Percentiles rank a stretch among this genome's conserved stretches.
phyloP scores from a whole-genome alignment of 2,329 filamentous ascomycete species.

The Colletotrichum sp. region DNA sequence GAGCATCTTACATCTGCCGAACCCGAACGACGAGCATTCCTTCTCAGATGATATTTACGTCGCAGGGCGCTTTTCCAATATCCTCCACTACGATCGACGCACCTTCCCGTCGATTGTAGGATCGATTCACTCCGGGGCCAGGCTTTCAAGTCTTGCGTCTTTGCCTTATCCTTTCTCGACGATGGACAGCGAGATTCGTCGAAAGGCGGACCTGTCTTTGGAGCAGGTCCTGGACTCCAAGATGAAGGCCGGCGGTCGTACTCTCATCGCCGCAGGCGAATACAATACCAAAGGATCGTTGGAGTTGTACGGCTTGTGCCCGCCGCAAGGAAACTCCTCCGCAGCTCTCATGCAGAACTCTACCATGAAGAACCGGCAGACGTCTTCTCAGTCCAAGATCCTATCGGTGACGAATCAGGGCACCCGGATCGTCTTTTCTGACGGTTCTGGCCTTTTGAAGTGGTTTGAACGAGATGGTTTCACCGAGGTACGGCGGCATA shows the following conservation, averaged over 20 bases:
- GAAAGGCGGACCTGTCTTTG: constrained; percentile 58
- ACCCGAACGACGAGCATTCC: constrained; percentile 53
- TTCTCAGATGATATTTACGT: constrained; percentile 84
- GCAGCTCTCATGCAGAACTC: constrained; percentile 43
- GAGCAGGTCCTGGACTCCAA: constrained; percentile 62
- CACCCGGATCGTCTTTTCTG: constrained; percentile 80
- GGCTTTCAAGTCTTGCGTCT: constrained; percentile 74
- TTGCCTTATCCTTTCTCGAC: constrained; percentile 72
- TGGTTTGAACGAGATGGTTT: constrained; percentile 90
- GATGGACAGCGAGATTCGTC: constrained; percentile 63
- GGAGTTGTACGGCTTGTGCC: constrained; percentile 76
- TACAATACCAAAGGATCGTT: constrained; percentile 92
- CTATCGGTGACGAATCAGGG: constrained; percentile 84
- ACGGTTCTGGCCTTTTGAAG: constrained; percentile 82
- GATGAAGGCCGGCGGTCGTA: constrained; percentile 58
- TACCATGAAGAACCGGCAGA: constrained; percentile 80
- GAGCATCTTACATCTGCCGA: constrained; percentile 79
- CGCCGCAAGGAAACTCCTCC: neutral
- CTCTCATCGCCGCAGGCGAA: constrained; percentile 82
- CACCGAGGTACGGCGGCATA: constrained; percentile 60
- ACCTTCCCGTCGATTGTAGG: constrained; percentile 79
- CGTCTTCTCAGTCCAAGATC: constrained; percentile 79
- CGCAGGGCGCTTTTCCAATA: constrained; percentile 85
- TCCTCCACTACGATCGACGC: constrained; percentile 87
- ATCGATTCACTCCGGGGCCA: constrained; percentile 83